These are phyloP conservation scores for Stereum hirsutum DNA, from an alignment of 1,284 basidiomycete genomes.

Conservation along the genomic window DNA sequence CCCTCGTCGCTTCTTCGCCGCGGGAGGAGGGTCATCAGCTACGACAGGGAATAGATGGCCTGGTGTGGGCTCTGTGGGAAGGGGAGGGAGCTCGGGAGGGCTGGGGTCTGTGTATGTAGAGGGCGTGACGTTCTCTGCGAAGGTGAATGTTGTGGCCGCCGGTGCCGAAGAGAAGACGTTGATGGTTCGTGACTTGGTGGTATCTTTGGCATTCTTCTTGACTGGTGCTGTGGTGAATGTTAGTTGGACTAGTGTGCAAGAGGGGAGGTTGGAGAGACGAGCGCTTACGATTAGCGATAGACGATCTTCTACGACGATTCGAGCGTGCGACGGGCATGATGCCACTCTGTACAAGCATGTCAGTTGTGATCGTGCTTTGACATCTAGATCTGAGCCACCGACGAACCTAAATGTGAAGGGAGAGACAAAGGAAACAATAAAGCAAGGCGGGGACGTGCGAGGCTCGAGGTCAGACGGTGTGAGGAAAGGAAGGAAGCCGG, in stretches of 20 bases:
- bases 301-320: constrained; percentile 31
- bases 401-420: too few relatives aligned
- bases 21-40: constrained; percentile 17
- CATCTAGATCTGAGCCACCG: too few relatives aligned
- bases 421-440: too few relatives aligned
- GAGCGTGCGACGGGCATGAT: constrained; percentile 30
- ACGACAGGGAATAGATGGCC: constrained; percentile 25
- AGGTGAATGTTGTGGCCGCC: constrained; percentile 46
- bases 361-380: too few relatives aligned
- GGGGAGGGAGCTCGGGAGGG: constrained; percentile 20
- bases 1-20: constrained; percentile 35
- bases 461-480: too few relatives aligned
- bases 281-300: constrained; percentile 29
- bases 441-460: too few relatives aligned
- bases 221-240: constrained; percentile 12
- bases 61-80: constrained; percentile 18
- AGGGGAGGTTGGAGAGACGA: background rate
- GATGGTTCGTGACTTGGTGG: too few relatives aligned
- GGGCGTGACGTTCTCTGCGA: constrained; percentile 67
- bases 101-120: constrained; percentile 45
- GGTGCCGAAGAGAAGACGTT: constrained; percentile 29
- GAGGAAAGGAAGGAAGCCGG: too few relatives aligned
- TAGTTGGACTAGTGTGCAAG: background rate
- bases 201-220: constrained; percentile 48
- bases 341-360: too few relatives aligned